Evolutionary conservation across 2,329 filamentous ascomycete genomes (phyloP).

Genomic region (Aspergillus sp.): DNA sequence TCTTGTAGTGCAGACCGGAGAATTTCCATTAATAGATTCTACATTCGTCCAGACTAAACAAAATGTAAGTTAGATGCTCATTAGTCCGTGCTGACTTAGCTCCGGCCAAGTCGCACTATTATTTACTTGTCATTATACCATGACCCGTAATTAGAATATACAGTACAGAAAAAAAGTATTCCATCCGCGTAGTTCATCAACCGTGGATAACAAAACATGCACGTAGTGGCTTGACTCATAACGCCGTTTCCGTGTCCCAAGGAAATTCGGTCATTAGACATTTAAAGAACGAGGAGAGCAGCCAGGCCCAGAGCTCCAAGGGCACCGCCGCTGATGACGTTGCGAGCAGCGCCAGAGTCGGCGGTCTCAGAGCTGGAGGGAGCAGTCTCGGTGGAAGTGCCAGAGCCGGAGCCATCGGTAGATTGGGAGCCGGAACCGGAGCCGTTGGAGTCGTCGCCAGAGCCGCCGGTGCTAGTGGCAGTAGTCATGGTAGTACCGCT

Average conservation of each 20-base stretch:
- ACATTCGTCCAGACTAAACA: not conserved
- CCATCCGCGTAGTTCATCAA: conserved; percentile 2
- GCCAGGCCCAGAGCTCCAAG: conserved; percentile 43
- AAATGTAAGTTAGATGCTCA: not conserved
- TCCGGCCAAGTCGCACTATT: conserved; percentile 4
- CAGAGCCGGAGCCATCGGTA: conserved; percentile 14
- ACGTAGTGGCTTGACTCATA: conserved; percentile 4
- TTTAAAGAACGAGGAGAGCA: conserved; percentile 43
- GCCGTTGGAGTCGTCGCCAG: conserved; percentile 12
- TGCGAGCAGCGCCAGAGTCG: conserved; percentile 30
- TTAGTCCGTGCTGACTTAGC: conserved; percentile 2
- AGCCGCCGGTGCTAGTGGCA: conserved; percentile 6
- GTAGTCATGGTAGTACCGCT: conserved; percentile 7
- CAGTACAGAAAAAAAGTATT: conserved; percentile 13
- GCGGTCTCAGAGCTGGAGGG: conserved; percentile 16
- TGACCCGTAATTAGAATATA: conserved; percentile 10
- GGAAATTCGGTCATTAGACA: not conserved
- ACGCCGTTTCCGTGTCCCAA: conserved; percentile 2
- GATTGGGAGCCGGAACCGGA: conserved; percentile 13
- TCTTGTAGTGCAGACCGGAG: too few species aligned
- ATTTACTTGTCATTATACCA: conserved; percentile 7
- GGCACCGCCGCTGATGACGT: conserved; percentile 31
- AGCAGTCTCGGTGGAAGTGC: conserved; percentile 15
- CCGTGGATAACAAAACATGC: conserved; percentile 3
- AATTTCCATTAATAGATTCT: not conserved